Evolutionary conservation across 2,329 filamentous ascomycete genomes (phyloP).

Genomic region (Neonectria magnoliae): DNA sequence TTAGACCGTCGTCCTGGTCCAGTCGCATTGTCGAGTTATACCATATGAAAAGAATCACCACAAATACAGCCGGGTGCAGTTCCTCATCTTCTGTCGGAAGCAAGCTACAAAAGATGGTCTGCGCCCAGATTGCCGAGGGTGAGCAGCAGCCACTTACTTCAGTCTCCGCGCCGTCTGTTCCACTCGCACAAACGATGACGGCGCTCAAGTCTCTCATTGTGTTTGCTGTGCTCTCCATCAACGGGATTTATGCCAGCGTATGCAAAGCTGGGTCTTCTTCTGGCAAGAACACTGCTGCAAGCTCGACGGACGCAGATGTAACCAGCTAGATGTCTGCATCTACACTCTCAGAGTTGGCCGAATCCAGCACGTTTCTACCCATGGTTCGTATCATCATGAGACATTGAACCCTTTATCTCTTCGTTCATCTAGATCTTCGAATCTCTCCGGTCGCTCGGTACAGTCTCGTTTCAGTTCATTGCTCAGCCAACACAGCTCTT

Average conservation of each 20-base stretch:
- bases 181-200: background rate
- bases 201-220: background rate
- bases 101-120: background rate
- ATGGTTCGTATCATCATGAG: no score
- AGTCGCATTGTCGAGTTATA: background rate
- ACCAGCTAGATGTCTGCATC: background rate
- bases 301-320: no score
- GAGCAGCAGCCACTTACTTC: no score
- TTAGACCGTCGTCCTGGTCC: background rate
- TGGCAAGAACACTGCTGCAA: background rate
- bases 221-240: background rate
- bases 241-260: background rate
- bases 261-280: background rate
- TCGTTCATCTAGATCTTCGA: background rate
- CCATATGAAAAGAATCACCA: background rate
- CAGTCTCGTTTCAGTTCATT: no score
- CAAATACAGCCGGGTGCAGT: background rate
- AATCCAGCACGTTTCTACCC: no score
- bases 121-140: background rate
- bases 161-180: background rate
- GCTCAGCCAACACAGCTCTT: no score
- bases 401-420: background rate
- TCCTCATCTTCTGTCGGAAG: background rate
- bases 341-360: background rate
- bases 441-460: no score